phyloP scores from a whole-genome alignment of 345 rosid species.

The Combretum micranthum region DNA sequence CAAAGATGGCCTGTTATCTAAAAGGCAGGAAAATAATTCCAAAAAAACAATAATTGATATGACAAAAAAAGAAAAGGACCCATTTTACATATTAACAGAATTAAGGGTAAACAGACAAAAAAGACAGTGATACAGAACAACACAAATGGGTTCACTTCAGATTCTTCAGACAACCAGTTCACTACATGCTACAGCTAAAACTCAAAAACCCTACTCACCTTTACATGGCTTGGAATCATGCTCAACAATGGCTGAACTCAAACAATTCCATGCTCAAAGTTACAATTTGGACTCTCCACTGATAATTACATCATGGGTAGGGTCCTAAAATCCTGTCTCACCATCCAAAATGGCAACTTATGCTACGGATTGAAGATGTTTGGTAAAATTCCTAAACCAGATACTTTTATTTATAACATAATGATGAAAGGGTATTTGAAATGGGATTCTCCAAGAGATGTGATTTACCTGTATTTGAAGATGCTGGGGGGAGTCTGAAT shows the following conservation, averaged over 20 bases:
- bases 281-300: constrained; percentile 30
- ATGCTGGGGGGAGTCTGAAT: constrained; percentile 19
- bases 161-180: neutral
- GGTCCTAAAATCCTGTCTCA: constrained; percentile 30
- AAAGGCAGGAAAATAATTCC: too few species aligned
- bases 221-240: constrained; percentile 18
- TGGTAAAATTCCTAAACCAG: constrained; percentile 27
- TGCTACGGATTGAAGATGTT: constrained; percentile 30
- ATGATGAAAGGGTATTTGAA: constrained; percentile 22
- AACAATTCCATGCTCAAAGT: constrained; percentile 26
- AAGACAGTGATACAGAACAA: too few species aligned
- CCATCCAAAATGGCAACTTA: constrained; percentile 15
- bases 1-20: too few species aligned
- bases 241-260: constrained; percentile 26
- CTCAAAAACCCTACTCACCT: neutral
- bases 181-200: too few species aligned
- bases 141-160: constrained; percentile 7
- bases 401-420: constrained; percentile 33
- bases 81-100: too few species aligned
- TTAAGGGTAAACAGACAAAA: too few species aligned
- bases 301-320: constrained; percentile 28
- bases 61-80: too few species aligned
- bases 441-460: constrained; percentile 9
- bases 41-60: too few species aligned
- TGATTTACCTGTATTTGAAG: constrained; percentile 23